Base-by-base conservation (phyloP, 2,329 filamentous ascomycete species). In the Trichoderma gracile region DNA sequence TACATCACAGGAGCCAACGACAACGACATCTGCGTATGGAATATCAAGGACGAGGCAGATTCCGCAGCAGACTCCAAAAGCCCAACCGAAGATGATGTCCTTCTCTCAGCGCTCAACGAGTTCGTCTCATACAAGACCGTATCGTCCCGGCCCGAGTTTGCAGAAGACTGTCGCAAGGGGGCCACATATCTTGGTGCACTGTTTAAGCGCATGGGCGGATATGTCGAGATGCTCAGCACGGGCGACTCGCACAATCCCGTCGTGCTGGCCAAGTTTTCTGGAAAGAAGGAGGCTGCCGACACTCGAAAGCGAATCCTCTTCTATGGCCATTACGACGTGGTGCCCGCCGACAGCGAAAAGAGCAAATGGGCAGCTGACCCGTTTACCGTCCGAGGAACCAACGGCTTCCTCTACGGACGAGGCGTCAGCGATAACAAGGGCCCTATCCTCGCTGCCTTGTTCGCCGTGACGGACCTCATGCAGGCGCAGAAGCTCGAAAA, bases 391-490 rank as follows among this genome's bases (percentile, higher is more conserved):
- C 89, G 89, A 57, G 95, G 95, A 4, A 86, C 92, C 63, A 93
- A 97, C 71, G 94, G 95, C 0, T 98, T 94, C 74, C 81, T 98
- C 1, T 98, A 99, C 69, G 95, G 95, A 2, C 90, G 95, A 71
- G 95, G 95, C n/a, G 91, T 96, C 15, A 96, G 93, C 54, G 95
- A 99, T 76, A 98, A 99, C 79, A 99, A 99, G 76, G 95, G 96
- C 0, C 95, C 95, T 0, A 92, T 97, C 66, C 86, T 99, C 72
- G 94, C 96, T 1, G 95, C 95, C 1, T 83, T 99, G 0, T 98
- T 96, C 73, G 95, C 94, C 0, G 94, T 96, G 1, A 92, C 94
- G 0, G 94, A 98, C 71, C 80, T 99, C 3, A 87, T 91, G 68
- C 89, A 94, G 68, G 87, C 90, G n/a, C 92, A 96, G 70, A 84